Base-by-base conservation (phyloP, 2,329 filamentous ascomycete species). In the Chaetomium strumarium region DNA sequence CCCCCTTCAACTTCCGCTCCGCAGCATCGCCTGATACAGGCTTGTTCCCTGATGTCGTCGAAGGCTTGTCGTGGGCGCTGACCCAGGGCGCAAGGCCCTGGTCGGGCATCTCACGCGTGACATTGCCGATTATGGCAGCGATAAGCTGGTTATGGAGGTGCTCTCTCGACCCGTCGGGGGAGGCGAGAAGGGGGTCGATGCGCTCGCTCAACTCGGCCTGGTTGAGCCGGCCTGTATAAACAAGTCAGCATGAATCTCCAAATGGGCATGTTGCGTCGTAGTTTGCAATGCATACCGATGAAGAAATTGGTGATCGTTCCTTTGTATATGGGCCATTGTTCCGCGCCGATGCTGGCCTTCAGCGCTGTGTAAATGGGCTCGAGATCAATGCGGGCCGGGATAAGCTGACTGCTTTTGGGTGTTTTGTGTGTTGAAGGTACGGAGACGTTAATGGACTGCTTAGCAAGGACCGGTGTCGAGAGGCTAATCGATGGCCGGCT, bases 71-170 rank as follows among this genome's bases (percentile, higher is more conserved):
- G 63, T 86, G 85, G 50, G 83, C 82, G 66, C 82, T 85, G 65
- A 86, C 84, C 83, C 83, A 87, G 55, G 81, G 80, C 44, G 84
- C 84, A 62, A 84, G 77, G 61, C 83, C 83, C 64, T 76, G 75
- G 58, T 86, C 83, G 53, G 84, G 83, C 73, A 84, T 80, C 65
- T 86, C 84, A 53, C 84, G 73, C 34, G 82, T 85, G 55, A 85
- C 79, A 75, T 87, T 87, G 63, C 77, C 81, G 66, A 83, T 83
- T 61, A 86, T 81, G 51, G 80, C 82, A 52, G 81, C 75, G 57
- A 86, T 71, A 47, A 87, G 77, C 67, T 85, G 81, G 66, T 87
- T 86, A 63, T 87, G 84, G 3, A 85, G 71, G 63, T 84, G 82
- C 52, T 79, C 75, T 59, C 74, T 80, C 56, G 84, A 79, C 60